Evolutionary conservation across 164 flowering plant genomes (phyloP).

Genomic region (Chimonanthus praecox): DNA sequence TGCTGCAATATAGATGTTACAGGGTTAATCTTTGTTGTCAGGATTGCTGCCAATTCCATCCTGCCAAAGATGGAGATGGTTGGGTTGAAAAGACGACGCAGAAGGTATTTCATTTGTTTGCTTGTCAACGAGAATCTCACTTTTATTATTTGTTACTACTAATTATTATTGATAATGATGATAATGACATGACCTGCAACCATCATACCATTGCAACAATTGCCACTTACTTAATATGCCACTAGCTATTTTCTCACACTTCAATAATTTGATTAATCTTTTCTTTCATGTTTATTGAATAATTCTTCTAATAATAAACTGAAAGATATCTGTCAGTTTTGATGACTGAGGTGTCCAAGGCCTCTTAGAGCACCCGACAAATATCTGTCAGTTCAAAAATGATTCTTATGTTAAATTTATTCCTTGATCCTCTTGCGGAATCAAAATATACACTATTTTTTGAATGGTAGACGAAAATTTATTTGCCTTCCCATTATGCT

Average conservation of each 20-base stretch:
- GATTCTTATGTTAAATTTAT: background rate
- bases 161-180: too few species aligned
- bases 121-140: background rate
- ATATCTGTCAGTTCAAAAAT: background rate
- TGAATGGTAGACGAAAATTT: background rate
- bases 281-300: background rate
- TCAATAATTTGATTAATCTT: background rate
- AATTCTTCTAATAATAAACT: background rate
- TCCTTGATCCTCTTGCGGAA: background rate
- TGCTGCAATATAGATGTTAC: background rate
- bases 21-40: constrained; percentile 19
- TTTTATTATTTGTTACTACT: background rate
- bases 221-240: too few species aligned
- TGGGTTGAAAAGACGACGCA: constrained; percentile 93
- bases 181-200: too few species aligned
- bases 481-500: background rate
- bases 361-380: too few species aligned
- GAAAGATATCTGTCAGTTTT: background rate
- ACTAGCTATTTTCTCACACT: too few species aligned
- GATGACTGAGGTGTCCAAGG: background rate
- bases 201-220: too few species aligned
- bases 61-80: constrained; percentile 98
- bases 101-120: constrained; percentile 43
- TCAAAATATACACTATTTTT: too few species aligned
- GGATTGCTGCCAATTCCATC: constrained; percentile 95